These are phyloP conservation scores for Artemisia tridentata DNA, from an alignment of 129 eudicot genomes.

Conservation along the genomic window DNA sequence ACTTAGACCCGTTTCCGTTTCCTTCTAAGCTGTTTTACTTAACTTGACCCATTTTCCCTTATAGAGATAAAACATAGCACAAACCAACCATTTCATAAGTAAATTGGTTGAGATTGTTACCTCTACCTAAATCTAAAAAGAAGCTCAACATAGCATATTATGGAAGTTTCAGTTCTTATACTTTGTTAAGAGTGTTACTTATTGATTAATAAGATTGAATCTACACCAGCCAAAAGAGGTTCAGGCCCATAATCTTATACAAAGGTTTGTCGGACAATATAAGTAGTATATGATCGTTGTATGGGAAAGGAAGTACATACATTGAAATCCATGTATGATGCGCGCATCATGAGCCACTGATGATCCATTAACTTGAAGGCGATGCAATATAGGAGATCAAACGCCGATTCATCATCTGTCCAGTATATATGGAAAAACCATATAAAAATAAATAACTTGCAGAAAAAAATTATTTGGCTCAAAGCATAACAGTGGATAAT, in stretches of 20 bases:
- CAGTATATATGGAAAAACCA: slow-evolving; percentile 4
- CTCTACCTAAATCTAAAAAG: no score
- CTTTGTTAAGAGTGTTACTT: not conserved
- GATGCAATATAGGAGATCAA: slow-evolving; percentile 87
- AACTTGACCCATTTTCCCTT: not conserved
- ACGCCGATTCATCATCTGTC: slow-evolving; percentile 83
- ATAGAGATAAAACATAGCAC: no score
- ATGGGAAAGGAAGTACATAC: slow-evolving; percentile 44
- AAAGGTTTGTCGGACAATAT: not conserved
- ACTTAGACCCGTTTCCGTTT: no score
- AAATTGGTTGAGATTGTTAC: no score
- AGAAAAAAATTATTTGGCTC: not conserved
- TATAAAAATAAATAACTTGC: not conserved
- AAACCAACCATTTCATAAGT: no score
- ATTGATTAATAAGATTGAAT: not conserved
- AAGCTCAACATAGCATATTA: no score
- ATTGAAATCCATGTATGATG: slow-evolving; percentile 99
- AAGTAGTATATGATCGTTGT: not conserved
- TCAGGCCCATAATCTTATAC: not conserved
- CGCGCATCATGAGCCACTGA: slow-evolving; percentile 96
- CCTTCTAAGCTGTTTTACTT: no score
- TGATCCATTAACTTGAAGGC: slow-evolving; percentile 89
- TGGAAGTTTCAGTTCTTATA: not conserved
- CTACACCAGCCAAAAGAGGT: not conserved
- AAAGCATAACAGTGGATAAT: not conserved